These are phyloP conservation scores for Apodospora peruviana DNA, from an alignment of 495 filamentous ascomycete genomes.

Conservation along the genomic window DNA sequence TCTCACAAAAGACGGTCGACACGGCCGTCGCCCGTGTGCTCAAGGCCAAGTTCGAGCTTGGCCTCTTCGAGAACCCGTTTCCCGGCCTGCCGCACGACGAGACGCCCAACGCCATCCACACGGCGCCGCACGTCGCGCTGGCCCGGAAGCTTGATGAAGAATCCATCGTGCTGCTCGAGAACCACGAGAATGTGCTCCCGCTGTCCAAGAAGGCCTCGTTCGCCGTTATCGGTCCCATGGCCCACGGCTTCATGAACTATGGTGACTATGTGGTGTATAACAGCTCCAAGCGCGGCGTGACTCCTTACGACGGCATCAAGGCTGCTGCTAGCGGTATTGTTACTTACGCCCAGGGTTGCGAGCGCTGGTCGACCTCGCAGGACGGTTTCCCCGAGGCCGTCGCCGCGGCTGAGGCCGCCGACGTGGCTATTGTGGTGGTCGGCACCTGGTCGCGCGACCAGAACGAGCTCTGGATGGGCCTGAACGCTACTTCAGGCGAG, in stretches of 20 bases:
- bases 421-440: slow-evolving; percentile 65
- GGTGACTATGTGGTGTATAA: slow-evolving; percentile 63
- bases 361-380: slow-evolving; percentile 66
- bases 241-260: slow-evolving; percentile 64
- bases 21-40: slow-evolving; percentile 60
- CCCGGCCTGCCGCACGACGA: slow-evolving; percentile 46
- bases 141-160: slow-evolving; percentile 59
- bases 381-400: slow-evolving; percentile 58
- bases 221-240: slow-evolving; percentile 73
- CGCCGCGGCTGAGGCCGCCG: slow-evolving; percentile 55
- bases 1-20: slow-evolving; percentile 51
- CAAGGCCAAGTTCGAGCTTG: slow-evolving; percentile 58
- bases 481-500: slow-evolving; percentile 69
- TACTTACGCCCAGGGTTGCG: slow-evolving; percentile 63
- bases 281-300: slow-evolving; percentile 57
- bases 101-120: slow-evolving; percentile 53
- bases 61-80: slow-evolving; percentile 64
- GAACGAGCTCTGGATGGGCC: slow-evolving; percentile 56
- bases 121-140: slow-evolving; percentile 46
- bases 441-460: slow-evolving; percentile 72
- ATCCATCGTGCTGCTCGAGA: slow-evolving; percentile 65
- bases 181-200: slow-evolving; percentile 56
- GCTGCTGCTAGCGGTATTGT: slow-evolving; percentile 50
- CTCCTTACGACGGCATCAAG: slow-evolving; percentile 61
- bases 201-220: slow-evolving; percentile 54